phyloP scores from a whole-genome alignment of 257 asterid genomes.

The Solanum pimpinellifolium region DNA sequence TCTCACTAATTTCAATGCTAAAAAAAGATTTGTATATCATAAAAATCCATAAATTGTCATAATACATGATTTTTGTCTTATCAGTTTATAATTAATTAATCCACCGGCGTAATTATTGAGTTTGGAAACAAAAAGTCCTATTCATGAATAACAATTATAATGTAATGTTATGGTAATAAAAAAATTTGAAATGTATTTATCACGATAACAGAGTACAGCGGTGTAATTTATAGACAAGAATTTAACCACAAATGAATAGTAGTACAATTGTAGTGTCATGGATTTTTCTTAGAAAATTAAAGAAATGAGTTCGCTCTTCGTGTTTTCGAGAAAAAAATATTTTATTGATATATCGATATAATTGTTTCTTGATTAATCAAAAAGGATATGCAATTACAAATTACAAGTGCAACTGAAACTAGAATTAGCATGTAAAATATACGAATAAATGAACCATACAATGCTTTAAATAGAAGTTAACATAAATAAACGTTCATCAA shows the following conservation, averaged over 20 bases:
- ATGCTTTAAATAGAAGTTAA: not conserved
- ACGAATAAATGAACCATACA: not conserved
- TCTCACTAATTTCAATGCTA: not conserved
- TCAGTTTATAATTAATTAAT: not conserved
- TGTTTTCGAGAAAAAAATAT: not conserved
- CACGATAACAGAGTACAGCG: not conserved
- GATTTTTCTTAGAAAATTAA: not conserved
- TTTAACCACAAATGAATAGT: not conserved
- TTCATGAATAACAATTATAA: not conserved
- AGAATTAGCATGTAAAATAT: not conserved
- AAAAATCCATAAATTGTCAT: not conserved
- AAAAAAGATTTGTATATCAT: not conserved
- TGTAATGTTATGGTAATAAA: too few species aligned
- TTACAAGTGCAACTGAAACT: not conserved
- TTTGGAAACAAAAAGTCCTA: not conserved
- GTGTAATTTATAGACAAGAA: not conserved
- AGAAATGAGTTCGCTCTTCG: rapidly evolving
- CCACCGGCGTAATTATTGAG: not conserved
- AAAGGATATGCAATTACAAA: not conserved
- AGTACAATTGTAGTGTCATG: not conserved
- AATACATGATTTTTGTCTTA: not conserved
- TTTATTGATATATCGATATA: not conserved
- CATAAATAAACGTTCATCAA: not conserved
- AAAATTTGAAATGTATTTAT: too few species aligned
- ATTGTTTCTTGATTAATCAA: not conserved